Base-by-base conservation (phyloP, 352 stramenopile species). In the Phytophthora constricta region DNA sequence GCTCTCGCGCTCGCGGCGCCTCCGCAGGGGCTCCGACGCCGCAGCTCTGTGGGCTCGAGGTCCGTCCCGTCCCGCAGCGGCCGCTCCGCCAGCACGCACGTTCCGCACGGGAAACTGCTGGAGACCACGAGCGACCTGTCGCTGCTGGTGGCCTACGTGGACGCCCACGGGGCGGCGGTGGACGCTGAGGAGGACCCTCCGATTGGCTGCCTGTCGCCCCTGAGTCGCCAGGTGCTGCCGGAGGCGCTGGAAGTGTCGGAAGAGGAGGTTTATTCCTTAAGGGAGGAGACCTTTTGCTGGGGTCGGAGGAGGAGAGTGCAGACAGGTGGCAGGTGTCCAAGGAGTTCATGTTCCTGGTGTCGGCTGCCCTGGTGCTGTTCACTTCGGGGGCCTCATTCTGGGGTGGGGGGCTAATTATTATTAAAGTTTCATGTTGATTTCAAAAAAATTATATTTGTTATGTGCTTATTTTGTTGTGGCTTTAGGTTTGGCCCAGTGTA, bases 301-400 rank as follows among this genome's bases (percentile, higher is more conserved):
- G n/a, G 7, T 43, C 25, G 5, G 34, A 48, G 2, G 27, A 45
- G 5, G 3, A 20, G 5, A 7, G 26, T 2, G 19, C 39, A 22
- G 46, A 60, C 20, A 50, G 25, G 2, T 72, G 51, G 26, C 50
- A 76, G 31, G 58, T 92, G 3, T 79, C 82, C 4, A 91, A 90
- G 56, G 79, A 93, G 26, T 25, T 67, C 34, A 84, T 91, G 81
- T 90, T 91, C 43, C 14, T 84, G 17, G 66, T 91, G 7, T 86
- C 84, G 11, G 67, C 80, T 9, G 68, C 86, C 11, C 33, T 91
- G 31, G 84, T 91, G 53, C 57, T 93, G 33, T 69, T 84, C 28
- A 81, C 75, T 4, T 94, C 86, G 1, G 86, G 86, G 86, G 86
- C 0, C 71, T 94, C 54, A 92, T 92, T 53, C 62, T 94, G 2